These are phyloP conservation scores for Penicillium soppii DNA, from an alignment of 495 filamentous ascomycete species.

Conservation along the genomic window DNA sequence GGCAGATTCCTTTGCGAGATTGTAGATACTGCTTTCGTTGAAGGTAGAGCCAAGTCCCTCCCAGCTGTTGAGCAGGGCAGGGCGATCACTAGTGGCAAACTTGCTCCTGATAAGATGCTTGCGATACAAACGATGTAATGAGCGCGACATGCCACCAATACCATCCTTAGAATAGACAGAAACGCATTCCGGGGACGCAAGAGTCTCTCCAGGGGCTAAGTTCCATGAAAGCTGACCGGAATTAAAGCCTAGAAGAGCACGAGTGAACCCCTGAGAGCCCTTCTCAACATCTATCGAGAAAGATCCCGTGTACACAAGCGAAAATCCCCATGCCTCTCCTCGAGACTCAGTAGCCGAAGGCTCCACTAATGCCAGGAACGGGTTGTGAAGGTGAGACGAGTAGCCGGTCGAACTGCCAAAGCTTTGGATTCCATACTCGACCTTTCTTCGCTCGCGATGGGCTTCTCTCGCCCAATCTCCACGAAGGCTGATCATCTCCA, in stretches of 20 bases:
- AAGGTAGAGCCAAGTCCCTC: conserved; percentile 52
- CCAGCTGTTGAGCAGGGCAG: conserved; percentile 57
- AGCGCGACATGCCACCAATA: conserved; percentile 53
- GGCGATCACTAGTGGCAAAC: conserved; percentile 45
- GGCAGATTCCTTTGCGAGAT: conserved; percentile 49
- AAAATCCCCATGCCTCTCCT: conserved; percentile 55
- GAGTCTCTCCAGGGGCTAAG: conserved; percentile 43
- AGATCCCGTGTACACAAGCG: conserved; percentile 53
- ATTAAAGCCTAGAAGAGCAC: conserved; percentile 51
- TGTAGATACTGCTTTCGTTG: conserved; percentile 46
- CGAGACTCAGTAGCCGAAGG: conserved; percentile 51
- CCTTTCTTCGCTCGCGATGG: conserved; percentile 33
- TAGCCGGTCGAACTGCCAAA: conserved; percentile 53
- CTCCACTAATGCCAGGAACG: conserved; percentile 50
- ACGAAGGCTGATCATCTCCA: conserved; percentile 52
- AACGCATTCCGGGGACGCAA: conserved; percentile 53
- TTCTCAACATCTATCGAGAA: conserved; percentile 53
- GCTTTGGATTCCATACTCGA: conserved; percentile 39
- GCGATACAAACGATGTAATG: conserved; percentile 52
- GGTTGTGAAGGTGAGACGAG: conserved; percentile 55
- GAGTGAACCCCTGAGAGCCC: conserved; percentile 52
- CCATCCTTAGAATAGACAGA: conserved; percentile 52
- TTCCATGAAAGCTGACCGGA: conserved; percentile 49
- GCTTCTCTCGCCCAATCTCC: conserved; percentile 56
- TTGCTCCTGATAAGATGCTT: conserved; percentile 55